These are phyloP conservation scores for Talaromyces proteolyticus DNA, from an alignment of 495 filamentous ascomycete species.

Conservation along the genomic window DNA sequence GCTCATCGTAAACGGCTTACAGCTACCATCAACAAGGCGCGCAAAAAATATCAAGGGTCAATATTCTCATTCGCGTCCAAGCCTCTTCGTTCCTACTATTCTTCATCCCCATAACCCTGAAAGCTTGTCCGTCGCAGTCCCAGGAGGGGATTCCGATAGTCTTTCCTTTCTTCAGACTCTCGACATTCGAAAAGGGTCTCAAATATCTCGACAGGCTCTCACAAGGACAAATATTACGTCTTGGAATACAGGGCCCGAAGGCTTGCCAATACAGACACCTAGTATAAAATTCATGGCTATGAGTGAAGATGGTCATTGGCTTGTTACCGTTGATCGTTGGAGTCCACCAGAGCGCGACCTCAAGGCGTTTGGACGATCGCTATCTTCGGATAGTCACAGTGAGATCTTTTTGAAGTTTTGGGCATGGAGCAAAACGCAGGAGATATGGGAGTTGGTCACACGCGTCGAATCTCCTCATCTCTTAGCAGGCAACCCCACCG, in stretches of 20 bases:
- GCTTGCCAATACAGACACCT: slow-evolving; percentile 63
- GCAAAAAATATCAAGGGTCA: neutral
- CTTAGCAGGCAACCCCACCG: slow-evolving; percentile 37
- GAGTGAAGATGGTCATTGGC: slow-evolving; percentile 77
- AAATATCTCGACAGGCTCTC: slow-evolving; percentile 78
- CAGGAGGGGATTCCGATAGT: slow-evolving; percentile 36
- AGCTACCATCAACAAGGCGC: slow-evolving; percentile 35
- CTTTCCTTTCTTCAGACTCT: slow-evolving; percentile 72
- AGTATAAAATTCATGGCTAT: slow-evolving; percentile 66
- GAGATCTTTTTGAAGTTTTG: slow-evolving; percentile 91
- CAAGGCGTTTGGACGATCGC: slow-evolving; percentile 67
- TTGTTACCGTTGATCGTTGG: slow-evolving; percentile 91
- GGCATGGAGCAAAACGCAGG: slow-evolving; percentile 60
- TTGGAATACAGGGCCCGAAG: slow-evolving; percentile 64
- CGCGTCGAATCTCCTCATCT: slow-evolving; percentile 80
- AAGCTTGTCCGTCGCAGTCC: slow-evolving; percentile 57
- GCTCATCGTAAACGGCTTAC: slow-evolving; percentile 75
- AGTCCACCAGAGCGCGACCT: slow-evolving; percentile 61
- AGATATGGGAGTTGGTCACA: slow-evolving; percentile 67
- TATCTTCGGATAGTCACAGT: slow-evolving; percentile 36
- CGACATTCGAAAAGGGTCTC: slow-evolving; percentile 64
- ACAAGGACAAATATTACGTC: slow-evolving; percentile 82
- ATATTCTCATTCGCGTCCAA: too few species aligned
- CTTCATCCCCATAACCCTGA: slow-evolving; percentile 51
- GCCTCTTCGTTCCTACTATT: slow-evolving; percentile 22